These are phyloP conservation scores for Alternaria sp. DNA, from an alignment of 2,329 filamentous ascomycete genomes.

Conservation along the genomic window DNA sequence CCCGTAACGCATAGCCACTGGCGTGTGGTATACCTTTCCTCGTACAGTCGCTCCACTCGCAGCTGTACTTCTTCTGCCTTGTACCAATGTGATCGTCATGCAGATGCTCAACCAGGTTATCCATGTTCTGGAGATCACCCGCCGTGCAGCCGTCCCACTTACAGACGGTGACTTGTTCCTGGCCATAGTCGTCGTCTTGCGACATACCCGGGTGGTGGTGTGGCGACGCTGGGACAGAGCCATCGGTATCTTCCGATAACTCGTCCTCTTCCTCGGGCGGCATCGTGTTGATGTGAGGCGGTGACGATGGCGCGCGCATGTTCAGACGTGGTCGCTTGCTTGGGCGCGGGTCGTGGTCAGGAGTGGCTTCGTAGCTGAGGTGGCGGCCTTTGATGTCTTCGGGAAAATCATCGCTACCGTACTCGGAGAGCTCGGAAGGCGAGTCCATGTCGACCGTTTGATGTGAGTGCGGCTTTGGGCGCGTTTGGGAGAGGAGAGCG, in stretches of 20 bases:
- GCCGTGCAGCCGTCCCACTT: constrained; percentile 62
- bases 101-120: constrained; percentile 61
- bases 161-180: constrained; percentile 59
- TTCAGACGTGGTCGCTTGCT: constrained; percentile 51
- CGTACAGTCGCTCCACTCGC: constrained; percentile 91
- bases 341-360: constrained; percentile 56
- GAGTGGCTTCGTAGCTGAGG: constrained; percentile 55
- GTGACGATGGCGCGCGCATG: constrained; percentile 45
- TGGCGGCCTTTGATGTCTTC: constrained; percentile 63
- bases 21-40: constrained; percentile 91
- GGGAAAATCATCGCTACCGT: constrained; percentile 69
- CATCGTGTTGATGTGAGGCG: constrained; percentile 36
- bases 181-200: constrained; percentile 54
- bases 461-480: constrained; percentile 5
- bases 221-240: constrained; percentile 69
- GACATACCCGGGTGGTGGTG: constrained; percentile 52
- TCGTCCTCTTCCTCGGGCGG: constrained; percentile 60
- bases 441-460: constrained; percentile 56
- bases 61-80: constrained; percentile 96
- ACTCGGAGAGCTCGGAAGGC: constrained; percentile 70
- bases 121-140: constrained; percentile 60
- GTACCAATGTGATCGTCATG: constrained; percentile 94
- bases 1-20: constrained; percentile 93
- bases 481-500: constrained; percentile 17
- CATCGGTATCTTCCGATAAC: constrained; percentile 89